Conservation (phyloP, 805 yeast genomes). For the Grigorovia transvaalensis region DNA sequence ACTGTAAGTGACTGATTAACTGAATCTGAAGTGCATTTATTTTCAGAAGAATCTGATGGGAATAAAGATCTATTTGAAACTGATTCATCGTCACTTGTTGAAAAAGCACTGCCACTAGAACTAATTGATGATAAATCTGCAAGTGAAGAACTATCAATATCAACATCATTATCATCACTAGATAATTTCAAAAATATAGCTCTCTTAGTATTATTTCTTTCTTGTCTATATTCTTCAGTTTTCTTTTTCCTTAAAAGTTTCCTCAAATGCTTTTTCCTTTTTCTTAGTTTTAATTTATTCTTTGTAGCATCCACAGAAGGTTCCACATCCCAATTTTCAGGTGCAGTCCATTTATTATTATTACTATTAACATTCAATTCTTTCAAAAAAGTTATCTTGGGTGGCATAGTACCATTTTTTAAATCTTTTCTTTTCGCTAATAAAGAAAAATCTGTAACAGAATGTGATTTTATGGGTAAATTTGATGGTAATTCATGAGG, state of each 20-base stretch:
- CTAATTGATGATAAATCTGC: background rate
- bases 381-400: background rate
- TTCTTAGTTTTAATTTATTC: constrained; percentile 2
- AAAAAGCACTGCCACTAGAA: background rate
- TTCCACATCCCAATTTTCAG: constrained; percentile 55
- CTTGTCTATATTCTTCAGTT: background rate
- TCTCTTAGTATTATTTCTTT: background rate
- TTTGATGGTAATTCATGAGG: background rate
- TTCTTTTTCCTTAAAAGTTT: background rate
- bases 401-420: background rate
- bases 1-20: background rate
- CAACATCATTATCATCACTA: background rate
- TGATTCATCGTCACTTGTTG: background rate
- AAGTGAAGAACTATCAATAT: background rate
- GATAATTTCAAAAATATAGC: background rate
- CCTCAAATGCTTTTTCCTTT: background rate
- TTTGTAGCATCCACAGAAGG: constrained; percentile 10
- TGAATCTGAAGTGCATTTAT: background rate
- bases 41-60: background rate
- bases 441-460: constrained; percentile 8
- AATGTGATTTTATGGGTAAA: constrained; percentile 10
- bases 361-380: background rate
- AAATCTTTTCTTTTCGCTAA: background rate
- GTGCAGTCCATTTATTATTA: constrained; percentile 39
- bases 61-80: background rate